These are phyloP conservation scores for Termitomyces sp. DNA, from an alignment of 768 basidiomycete genomes.

Conservation along the genomic window DNA sequence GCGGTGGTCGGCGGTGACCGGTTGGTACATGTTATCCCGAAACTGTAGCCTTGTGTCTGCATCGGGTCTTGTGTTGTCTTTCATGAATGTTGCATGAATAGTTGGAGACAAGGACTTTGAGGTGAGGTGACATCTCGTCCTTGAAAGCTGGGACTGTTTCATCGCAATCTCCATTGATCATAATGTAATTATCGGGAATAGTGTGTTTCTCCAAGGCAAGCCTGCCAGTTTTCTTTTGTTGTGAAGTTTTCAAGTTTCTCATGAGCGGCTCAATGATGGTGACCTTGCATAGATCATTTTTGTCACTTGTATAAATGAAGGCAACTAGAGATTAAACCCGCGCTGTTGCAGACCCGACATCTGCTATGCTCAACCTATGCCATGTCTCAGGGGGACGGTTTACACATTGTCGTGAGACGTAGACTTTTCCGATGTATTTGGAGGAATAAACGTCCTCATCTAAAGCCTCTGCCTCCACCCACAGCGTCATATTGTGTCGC, in stretches of 20 bases:
- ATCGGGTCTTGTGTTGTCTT: background rate
- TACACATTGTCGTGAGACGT: background rate
- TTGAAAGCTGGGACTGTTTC: background rate
- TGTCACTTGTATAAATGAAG: background rate
- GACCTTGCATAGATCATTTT: background rate
- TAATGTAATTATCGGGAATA: background rate
- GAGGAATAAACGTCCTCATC: background rate
- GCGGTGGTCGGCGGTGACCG: slow-evolving; percentile 20
- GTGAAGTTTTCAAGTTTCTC: background rate
- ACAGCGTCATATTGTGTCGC: background rate
- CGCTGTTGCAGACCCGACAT: background rate
- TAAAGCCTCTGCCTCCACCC: background rate
- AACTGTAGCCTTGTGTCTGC: background rate
- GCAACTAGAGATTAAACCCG: background rate
- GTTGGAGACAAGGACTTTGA: background rate
- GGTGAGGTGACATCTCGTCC: background rate
- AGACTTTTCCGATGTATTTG: background rate
- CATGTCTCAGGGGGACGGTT: background rate
- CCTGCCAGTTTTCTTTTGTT: background rate
- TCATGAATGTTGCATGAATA: background rate
- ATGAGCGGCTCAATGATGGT: background rate
- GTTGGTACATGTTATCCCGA: background rate
- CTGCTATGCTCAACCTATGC: background rate
- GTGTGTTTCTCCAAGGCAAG: background rate
- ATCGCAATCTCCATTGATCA: background rate